Percentiles rank a stretch among this genome's conserved stretches.
phyloP scores from a whole-genome alignment of 116 monocot genomes.

The Thalassia testudinum region DNA sequence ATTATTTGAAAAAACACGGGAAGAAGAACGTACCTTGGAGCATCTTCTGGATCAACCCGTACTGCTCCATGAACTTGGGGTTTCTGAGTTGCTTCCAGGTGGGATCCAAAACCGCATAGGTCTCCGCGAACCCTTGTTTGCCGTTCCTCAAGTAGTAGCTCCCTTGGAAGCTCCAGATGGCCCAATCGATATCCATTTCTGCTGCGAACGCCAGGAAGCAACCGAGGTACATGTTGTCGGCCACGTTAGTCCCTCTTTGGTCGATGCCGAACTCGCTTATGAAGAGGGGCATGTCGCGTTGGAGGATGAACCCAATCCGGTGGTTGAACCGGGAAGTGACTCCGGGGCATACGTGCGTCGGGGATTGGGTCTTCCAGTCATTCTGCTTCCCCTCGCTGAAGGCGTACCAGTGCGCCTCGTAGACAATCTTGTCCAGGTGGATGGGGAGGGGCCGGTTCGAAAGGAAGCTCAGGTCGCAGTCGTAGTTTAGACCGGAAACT shows the following conservation, averaged over 20 bases:
- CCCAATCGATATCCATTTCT: slow-evolving; percentile 60
- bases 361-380: slow-evolving; percentile 19
- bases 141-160: slow-evolving; percentile 43
- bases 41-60: slow-evolving; percentile 14
- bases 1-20: too few relatives aligned
- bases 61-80: slow-evolving; percentile 13
- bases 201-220: slow-evolving; percentile 41
- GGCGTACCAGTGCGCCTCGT: slow-evolving; percentile 42
- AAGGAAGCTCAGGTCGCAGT: slow-evolving; percentile 40
- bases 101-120: slow-evolving; percentile 14
- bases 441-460: slow-evolving; percentile 4
- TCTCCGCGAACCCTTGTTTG: slow-evolving; percentile 11
- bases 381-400: slow-evolving; percentile 20
- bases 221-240: slow-evolving; percentile 32
- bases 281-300: slow-evolving; percentile 22
- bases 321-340: slow-evolving; percentile 8
- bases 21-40: slow-evolving; percentile 10
- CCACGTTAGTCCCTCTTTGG: slow-evolving; percentile 26
- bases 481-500: slow-evolving; percentile 40
- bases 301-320: slow-evolving; percentile 6
- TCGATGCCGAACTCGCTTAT: slow-evolving; percentile 60
- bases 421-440: slow-evolving; percentile 23
- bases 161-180: slow-evolving; percentile 52
- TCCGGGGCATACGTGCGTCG: slow-evolving; percentile 22
- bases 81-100: slow-evolving; percentile 13